Conservation (phyloP, 805 yeast genomes). For the Lachancea fermentati region DNA sequence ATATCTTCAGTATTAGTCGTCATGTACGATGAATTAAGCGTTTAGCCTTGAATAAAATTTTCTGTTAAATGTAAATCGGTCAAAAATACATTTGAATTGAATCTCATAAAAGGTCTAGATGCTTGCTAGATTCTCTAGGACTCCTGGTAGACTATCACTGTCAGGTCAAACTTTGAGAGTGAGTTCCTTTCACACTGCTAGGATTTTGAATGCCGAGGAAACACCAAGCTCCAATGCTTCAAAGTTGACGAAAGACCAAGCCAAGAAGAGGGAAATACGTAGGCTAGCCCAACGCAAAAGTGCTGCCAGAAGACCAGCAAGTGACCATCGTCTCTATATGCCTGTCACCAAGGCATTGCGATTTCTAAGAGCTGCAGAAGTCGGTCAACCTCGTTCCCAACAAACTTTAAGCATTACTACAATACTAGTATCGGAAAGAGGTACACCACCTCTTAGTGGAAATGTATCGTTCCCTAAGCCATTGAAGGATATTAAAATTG, state of each 20-base stretch:
- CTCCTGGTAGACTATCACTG: not conserved
- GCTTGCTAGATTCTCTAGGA: conserved; percentile 4
- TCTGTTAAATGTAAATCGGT: not conserved
- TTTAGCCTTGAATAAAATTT: not conserved
- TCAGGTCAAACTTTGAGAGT: conserved; percentile 3
- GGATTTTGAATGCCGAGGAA: conserved; percentile 15
- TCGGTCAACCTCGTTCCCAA: conserved; percentile 70
- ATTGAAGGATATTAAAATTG: conserved; percentile 55
- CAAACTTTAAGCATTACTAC: conserved; percentile 66
- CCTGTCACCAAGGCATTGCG: conserved; percentile 66
- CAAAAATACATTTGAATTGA: not conserved
- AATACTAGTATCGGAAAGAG: conserved; percentile 63
- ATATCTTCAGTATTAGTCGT: not conserved
- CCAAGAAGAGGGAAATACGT: conserved; percentile 34
- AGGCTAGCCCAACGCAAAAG: conserved; percentile 34
- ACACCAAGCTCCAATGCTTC: conserved; percentile 11
- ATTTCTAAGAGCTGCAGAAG: conserved; percentile 83
- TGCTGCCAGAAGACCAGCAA: conserved; percentile 38
- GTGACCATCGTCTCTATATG: conserved; percentile 60
- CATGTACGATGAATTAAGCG: not conserved
- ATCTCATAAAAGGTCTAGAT: not conserved
- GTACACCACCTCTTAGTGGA: conserved; percentile 71
- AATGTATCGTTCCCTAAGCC: conserved; percentile 68
- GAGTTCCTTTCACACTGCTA: conserved; percentile 13
- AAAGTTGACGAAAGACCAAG: conserved; percentile 26